A percentile compares a stretch with the other conserved stretches of the same genome.
Conservation (phyloP, 495 filamentous ascomycete species). For the Hypoxylon intermedium region DNA sequence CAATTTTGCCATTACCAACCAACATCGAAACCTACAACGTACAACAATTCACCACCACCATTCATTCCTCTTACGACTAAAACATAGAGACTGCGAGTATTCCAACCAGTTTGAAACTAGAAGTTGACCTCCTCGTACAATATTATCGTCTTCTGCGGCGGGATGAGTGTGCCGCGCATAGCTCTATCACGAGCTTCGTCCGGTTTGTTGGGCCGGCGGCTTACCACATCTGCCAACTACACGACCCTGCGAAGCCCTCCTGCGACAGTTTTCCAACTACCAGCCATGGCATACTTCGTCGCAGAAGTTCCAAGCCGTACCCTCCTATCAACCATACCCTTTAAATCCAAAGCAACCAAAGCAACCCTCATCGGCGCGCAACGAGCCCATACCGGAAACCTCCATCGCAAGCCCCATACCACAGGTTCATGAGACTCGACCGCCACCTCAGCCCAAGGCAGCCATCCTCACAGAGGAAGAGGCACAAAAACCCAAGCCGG, state of each 20-base stretch:
- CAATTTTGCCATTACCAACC: conserved; percentile 4
- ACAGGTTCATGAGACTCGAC: conserved; percentile 60
- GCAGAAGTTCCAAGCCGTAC: conserved; percentile 73
- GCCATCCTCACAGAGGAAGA: conserved; percentile 63
- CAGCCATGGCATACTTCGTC: conserved; percentile 58
- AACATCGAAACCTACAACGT: too few relatives aligned
- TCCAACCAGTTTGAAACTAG: not conserved
- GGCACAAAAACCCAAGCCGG: conserved; percentile 66
- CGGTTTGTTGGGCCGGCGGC: conserved; percentile 57
- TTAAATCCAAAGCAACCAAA: conserved; percentile 62
- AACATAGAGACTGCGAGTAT: not conserved
- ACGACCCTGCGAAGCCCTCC: conserved; percentile 57
- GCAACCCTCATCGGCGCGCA: conserved; percentile 69
- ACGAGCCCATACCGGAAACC: conserved; percentile 68
- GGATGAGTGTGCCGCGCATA: conserved; percentile 41
- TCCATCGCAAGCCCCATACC: conserved; percentile 69
- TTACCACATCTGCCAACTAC: conserved; percentile 46
- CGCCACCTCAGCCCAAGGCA: conserved; percentile 49
- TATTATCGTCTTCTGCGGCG: not conserved
- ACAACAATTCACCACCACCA: not conserved
- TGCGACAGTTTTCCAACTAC: conserved; percentile 72
- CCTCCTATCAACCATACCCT: conserved; percentile 78
- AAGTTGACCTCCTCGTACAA: not conserved
- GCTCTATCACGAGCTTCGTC: conserved; percentile 59
- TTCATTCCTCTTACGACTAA: not conserved